A percentile compares a stretch with the other conserved stretches of the same genome.
These are phyloP conservation scores for Leccinum angustisporum DNA, from an alignment of 1,284 basidiomycete species.

Conservation along the genomic window DNA sequence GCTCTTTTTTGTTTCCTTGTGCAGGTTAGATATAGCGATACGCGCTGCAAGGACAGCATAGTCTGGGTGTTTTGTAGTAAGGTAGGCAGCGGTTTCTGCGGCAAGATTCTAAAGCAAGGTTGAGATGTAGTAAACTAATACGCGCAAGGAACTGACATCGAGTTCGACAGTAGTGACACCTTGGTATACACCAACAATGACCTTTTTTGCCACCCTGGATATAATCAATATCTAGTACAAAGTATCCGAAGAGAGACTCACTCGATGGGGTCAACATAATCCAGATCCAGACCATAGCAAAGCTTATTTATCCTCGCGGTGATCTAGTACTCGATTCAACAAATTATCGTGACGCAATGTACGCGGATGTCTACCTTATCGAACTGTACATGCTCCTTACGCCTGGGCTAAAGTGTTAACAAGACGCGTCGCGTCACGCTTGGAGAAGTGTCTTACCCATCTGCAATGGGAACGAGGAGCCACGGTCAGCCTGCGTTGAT, in stretches of 20 bases:
- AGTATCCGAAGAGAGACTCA: conserved; percentile 38
- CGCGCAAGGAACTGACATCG: conserved; percentile 60
- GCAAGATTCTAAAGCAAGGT: conserved; percentile 73
- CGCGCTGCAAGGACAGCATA: conserved; percentile 98
- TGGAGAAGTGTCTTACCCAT: conserved; percentile 53
- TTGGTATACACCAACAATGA: conserved; percentile 92
- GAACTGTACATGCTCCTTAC: conserved; percentile 85
- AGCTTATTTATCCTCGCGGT: conserved; percentile 93
- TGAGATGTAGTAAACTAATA: conserved; percentile 4
- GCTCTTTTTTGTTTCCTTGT: conserved; percentile 99
- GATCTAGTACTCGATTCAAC: conserved; percentile 52
- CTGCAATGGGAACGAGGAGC: conserved; percentile 37
- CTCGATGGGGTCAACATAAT: conserved; percentile 95
- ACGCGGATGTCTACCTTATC: conserved; percentile 62
- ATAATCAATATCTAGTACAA: conserved; percentile 9
- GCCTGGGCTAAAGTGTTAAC: conserved; percentile 42
- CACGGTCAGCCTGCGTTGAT: conserved; percentile 12
- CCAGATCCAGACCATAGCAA: conserved; percentile 93
- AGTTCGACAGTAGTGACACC: conserved; percentile 98
- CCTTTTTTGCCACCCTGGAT: conserved; percentile 85
- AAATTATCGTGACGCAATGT: background rate
- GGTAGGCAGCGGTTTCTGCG: conserved; percentile 95
- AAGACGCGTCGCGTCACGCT: conserved; percentile 35
- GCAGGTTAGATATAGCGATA: conserved; percentile 97
- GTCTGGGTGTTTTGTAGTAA: conserved; percentile 96